phyloP scores from a whole-genome alignment of 345 rosid genomes.

The Streptanthus diversifolius region DNA sequence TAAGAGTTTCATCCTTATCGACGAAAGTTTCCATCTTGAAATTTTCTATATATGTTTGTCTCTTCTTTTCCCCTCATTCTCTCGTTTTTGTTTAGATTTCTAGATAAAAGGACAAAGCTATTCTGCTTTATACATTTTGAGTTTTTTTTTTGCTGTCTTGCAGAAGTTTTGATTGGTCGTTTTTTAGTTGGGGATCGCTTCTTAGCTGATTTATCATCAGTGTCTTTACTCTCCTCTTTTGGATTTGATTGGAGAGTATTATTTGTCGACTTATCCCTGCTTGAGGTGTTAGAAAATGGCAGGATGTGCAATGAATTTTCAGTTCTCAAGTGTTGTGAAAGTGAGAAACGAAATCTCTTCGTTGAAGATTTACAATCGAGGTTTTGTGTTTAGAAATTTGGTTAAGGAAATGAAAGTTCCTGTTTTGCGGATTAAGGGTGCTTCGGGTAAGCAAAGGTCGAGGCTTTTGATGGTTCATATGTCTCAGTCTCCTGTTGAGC shows the following conservation, averaged over 20 bases:
- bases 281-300: constrained; percentile 39
- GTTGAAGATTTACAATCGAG: constrained; percentile 29
- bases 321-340: constrained; percentile 32
- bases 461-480: constrained; percentile 40
- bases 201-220: not conserved
- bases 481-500: constrained; percentile 42
- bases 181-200: not conserved
- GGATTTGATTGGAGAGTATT: constrained; percentile 6
- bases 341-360: constrained; percentile 29
- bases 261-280: constrained; percentile 37
- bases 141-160: not conserved
- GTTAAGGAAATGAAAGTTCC: constrained; percentile 29
- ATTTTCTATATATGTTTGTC: not conserved
- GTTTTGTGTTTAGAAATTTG: constrained; percentile 8
- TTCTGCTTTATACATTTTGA: not conserved
- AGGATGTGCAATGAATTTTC: constrained; percentile 37
- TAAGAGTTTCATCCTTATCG: not conserved
- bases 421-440: constrained; percentile 23
- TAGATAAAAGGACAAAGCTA: not conserved
- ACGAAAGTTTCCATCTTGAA: constrained; percentile 6
- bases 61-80: not conserved
- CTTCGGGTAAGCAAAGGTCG: constrained; percentile 32
- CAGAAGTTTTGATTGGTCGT: constrained; percentile 11
- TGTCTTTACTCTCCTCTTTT: not conserved
- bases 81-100: not conserved